Evolutionary conservation across 1,139 yeast species (phyloP).

Genomic region (Suhomyces choctaworum): DNA sequence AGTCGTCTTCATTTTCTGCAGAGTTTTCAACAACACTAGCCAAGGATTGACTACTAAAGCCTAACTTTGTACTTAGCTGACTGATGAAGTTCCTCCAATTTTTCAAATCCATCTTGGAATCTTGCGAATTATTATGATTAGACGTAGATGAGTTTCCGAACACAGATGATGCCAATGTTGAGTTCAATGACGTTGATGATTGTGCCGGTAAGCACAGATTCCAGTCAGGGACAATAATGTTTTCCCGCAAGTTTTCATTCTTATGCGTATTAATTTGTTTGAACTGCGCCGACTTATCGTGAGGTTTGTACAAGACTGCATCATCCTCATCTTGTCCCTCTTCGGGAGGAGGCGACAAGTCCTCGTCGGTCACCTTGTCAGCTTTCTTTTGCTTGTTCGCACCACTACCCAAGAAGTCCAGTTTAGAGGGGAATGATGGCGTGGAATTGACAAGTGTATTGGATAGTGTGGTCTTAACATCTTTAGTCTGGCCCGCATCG

Average conservation of each 20-base stretch:
- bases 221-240: slow-evolving; percentile 49
- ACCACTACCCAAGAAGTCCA: slow-evolving; percentile 14
- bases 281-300: slow-evolving; percentile 43
- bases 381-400: slow-evolving; percentile 4
- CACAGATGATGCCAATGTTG: slow-evolving; percentile 16
- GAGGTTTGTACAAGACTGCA: slow-evolving; percentile 51
- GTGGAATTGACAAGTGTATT: slow-evolving; percentile 40
- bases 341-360: slow-evolving; percentile 12
- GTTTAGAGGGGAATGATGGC: slow-evolving; percentile 28
- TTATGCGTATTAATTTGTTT: slow-evolving; percentile 47
- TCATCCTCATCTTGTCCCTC: slow-evolving; percentile 36
- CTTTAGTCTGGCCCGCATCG: slow-evolving; percentile 6
- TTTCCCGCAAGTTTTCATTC: slow-evolving; percentile 44
- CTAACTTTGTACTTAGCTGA: slow-evolving; percentile 40
- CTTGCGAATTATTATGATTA: slow-evolving; percentile 22
- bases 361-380: slow-evolving; percentile 10
- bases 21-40: slow-evolving; percentile 26
- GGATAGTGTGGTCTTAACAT: slow-evolving; percentile 19
- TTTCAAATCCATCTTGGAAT: slow-evolving; percentile 29
- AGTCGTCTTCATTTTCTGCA: slow-evolving; percentile 13
- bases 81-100: slow-evolving; percentile 42
- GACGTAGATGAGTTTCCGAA: slow-evolving; percentile 33
- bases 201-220: slow-evolving; percentile 39
- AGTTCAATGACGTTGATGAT: slow-evolving; percentile 12
- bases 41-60: slow-evolving; percentile 37